Conservation (phyloP, 2,329 filamentous ascomycete genomes). For the Trichoderma sp. region DNA sequence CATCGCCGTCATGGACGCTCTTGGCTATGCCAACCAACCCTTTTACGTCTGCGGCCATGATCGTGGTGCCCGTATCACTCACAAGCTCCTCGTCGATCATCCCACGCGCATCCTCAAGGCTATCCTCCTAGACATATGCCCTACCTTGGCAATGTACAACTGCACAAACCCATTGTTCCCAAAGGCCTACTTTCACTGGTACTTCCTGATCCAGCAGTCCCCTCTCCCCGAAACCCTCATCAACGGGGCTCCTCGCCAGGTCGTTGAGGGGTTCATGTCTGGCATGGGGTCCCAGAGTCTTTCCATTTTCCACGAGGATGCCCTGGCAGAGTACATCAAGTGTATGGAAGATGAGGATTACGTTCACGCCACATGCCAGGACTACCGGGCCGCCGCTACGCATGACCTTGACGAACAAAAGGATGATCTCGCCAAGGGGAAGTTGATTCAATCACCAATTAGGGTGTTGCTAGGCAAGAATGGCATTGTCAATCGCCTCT, state of each 20-base stretch:
- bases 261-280: slow-evolving; percentile 44
- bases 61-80: slow-evolving; percentile 53
- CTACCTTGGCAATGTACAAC: slow-evolving; percentile 53
- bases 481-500: slow-evolving; percentile 48
- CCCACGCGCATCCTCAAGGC: slow-evolving; percentile 39
- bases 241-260: slow-evolving; percentile 35
- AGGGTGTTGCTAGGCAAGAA: slow-evolving; percentile 49
- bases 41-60: slow-evolving; percentile 56
- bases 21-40: slow-evolving; percentile 33
- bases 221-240: slow-evolving; percentile 52
- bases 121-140: slow-evolving; percentile 52
- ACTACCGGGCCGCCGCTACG: slow-evolving; percentile 53
- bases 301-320: slow-evolving; percentile 24
- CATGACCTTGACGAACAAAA: slow-evolving; percentile 51
- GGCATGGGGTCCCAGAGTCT: slow-evolving; percentile 29
- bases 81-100: slow-evolving; percentile 51
- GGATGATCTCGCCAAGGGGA: slow-evolving; percentile 42
- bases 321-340: slow-evolving; percentile 41
- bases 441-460: slow-evolving; percentile 45
- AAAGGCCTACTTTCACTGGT: slow-evolving; percentile 57
- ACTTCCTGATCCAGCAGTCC: slow-evolving; percentile 52
- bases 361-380: slow-evolving; percentile 52
- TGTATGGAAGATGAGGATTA: slow-evolving; percentile 40
- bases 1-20: slow-evolving; percentile 42
- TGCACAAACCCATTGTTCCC: slow-evolving; percentile 43